These are phyloP conservation scores for Aspergillus sparsus DNA, from an alignment of 495 filamentous ascomycete genomes.

Conservation along the genomic window DNA sequence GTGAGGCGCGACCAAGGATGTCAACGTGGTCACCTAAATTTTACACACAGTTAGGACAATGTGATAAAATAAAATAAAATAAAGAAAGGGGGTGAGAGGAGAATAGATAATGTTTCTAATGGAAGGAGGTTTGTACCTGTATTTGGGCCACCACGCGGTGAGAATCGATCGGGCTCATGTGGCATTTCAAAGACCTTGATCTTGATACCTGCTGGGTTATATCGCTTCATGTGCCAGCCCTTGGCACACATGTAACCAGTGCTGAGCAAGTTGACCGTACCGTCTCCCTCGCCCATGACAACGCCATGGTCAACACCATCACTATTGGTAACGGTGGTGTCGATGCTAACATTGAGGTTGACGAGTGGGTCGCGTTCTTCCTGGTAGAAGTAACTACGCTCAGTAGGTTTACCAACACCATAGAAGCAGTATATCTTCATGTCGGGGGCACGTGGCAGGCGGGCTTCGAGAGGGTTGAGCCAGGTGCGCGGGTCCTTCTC, in stretches of 20 bases:
- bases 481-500: constrained; percentile 80
- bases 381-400: constrained; percentile 88
- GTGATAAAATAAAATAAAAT: not conserved
- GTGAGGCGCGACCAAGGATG: constrained; percentile 81
- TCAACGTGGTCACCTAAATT: constrained; percentile 84
- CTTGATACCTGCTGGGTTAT: constrained; percentile 81
- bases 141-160: constrained; percentile 88
- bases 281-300: constrained; percentile 90
- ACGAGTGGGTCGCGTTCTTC: constrained; percentile 64
- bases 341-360: constrained; percentile 84
- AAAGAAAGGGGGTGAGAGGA: not conserved
- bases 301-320: constrained; percentile 81
- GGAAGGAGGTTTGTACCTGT: constrained; percentile 56
- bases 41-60: constrained; percentile 8
- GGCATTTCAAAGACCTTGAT: constrained; percentile 92
- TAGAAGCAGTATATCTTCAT: constrained; percentile 99
- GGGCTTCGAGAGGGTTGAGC: constrained; percentile 92
- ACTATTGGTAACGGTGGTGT: constrained; percentile 70
- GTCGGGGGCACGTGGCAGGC: constrained; percentile 82
- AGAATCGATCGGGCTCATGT: constrained; percentile 91
- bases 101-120: not conserved
- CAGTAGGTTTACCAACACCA: constrained; percentile 86
- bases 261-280: constrained; percentile 86
- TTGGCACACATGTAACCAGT: constrained; percentile 94
- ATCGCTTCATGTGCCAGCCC: constrained; percentile 88